Evolutionary conservation across 805 yeast genomes (phyloP), one percentile per base, ranked within the genome.

Genomic region (Ogataea henricii): DNA sequence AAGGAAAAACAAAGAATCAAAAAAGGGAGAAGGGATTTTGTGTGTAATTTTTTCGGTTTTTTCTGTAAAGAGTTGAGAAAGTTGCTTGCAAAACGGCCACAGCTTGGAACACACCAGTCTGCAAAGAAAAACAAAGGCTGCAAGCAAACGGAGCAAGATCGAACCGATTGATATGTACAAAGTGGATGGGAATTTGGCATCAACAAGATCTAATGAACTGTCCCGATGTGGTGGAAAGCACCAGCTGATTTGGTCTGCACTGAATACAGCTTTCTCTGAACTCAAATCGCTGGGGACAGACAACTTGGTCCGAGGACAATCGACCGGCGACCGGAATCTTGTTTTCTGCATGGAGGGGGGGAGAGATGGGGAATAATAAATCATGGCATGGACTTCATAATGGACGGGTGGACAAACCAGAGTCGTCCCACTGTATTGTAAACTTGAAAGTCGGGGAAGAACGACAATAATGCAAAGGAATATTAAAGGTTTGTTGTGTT

Each of bases 381-480:
- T 25, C 43, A 29, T 25, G 43, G 23, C 43, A 27, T 40, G 33
- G 43, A 26, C 34, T 23, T 40, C 43, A 40, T 40, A 26, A 29
- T 27, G 37, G 44, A 20, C 37, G 37, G 23, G 23, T 17, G 35
- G 21, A 32, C 35, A 32, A 32, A 32, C 18, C 18, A 32, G 33
- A 25, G 20, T 43, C 40, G 40, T 34, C 34, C 34, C 26, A 26
- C 34, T 26, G 23, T 27, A 20, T 3, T 20, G 29, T 29, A 23
- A 37, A 37, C 8, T 25, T 37, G 41, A 23, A 21, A 37, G 18
- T 13, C 20, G 10, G 32, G 23, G 20, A 26, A 25, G 25, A 39
- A 39, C 34, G 25, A 39, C 37, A 21, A 22, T 41, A 33, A 41
- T 41, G 36, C 38, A 41, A 39, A 41, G 38, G 44, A 41, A 33